Evolutionary conservation across 2,329 filamentous ascomycete species (phyloP).

Genomic region (Alternaria metachromatica): DNA sequence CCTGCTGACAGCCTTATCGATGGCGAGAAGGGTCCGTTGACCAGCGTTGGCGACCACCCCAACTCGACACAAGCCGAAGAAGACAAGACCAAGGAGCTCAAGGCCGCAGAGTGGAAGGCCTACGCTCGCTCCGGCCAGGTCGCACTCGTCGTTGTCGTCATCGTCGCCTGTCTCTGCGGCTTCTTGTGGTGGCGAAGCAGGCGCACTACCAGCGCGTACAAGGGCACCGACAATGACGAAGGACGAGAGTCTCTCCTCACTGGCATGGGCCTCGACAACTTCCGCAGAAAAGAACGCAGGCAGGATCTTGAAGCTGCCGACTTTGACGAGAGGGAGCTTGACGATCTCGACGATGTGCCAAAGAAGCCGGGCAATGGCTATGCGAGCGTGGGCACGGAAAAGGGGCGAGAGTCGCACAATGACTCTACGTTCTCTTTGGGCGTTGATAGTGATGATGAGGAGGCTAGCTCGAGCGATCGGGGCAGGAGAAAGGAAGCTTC

Average conservation of each 20-base stretch:
- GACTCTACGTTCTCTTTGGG: slow-evolving; percentile 57
- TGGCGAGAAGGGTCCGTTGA: slow-evolving; percentile 80
- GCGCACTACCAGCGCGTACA: slow-evolving; percentile 51
- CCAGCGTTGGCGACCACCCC: slow-evolving; percentile 75
- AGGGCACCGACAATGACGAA: slow-evolving; percentile 52
- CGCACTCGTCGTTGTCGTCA: slow-evolving; percentile 79
- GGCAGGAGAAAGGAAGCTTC: slow-evolving; percentile 41
- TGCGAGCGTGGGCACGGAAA: slow-evolving; percentile 29
- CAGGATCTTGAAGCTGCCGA: slow-evolving; percentile 66
- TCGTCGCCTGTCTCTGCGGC: slow-evolving; percentile 77
- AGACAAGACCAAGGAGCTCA: slow-evolving; percentile 73
- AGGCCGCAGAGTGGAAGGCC: slow-evolving; percentile 85
- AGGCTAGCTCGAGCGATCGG: slow-evolving; percentile 41
- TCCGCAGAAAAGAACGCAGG: slow-evolving; percentile 50
- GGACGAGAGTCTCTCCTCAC: slow-evolving; percentile 53
- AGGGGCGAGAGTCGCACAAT: slow-evolving; percentile 41
- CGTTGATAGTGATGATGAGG: slow-evolving; percentile 50
- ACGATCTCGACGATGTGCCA: slow-evolving; percentile 55
- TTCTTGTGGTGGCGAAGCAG: slow-evolving; percentile 67
- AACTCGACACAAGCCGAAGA: slow-evolving; percentile 73
- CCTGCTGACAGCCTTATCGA: slow-evolving; percentile 83
- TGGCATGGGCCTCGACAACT: slow-evolving; percentile 57
- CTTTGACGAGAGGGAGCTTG: slow-evolving; percentile 67
- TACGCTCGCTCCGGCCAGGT: slow-evolving; percentile 89
- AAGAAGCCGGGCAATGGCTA: slow-evolving; percentile 36